Percentiles rank a stretch among this genome's conserved stretches.
phyloP scores from a whole-genome alignment of 2,329 filamentous ascomycete species.

The Diplodia intermedia region DNA sequence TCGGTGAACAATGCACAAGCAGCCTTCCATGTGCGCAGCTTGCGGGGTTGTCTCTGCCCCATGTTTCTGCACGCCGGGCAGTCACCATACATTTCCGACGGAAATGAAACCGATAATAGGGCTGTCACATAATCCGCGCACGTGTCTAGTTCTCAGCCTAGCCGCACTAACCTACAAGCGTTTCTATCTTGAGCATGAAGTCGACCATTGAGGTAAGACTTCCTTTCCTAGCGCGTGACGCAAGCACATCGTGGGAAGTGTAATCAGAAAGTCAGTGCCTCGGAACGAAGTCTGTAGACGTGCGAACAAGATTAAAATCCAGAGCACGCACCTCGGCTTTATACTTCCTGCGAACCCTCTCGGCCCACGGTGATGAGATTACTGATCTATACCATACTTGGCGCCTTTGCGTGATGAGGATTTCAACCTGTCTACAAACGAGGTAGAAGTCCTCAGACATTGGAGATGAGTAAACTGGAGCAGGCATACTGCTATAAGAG shows the following conservation, averaged over 20 bases:
- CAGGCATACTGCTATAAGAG: background rate
- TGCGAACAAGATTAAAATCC: background rate
- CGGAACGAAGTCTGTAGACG: background rate
- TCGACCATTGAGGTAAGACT: conserved; percentile 8
- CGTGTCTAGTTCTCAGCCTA: conserved; percentile 15
- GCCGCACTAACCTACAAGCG: background rate
- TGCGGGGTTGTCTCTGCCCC: background rate
- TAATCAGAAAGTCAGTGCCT: background rate
- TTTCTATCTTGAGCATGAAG: conserved; percentile 7
- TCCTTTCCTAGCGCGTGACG: background rate
- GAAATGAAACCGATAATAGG: conserved; percentile 17
- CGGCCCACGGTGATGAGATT: background rate
- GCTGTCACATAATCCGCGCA: conserved; percentile 23
- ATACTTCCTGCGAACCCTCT: background rate
- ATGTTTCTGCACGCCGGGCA: background rate
- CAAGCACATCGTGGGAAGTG: background rate
- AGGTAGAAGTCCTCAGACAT: background rate
- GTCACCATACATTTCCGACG: background rate
- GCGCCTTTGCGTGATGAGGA: background rate
- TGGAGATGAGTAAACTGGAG: background rate
- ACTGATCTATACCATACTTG: background rate
- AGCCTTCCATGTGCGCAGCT: background rate
- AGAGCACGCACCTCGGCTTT: background rate
- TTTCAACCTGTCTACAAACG: background rate
- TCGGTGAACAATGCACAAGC: background rate